Evolutionary conservation across 2,329 filamentous ascomycete genomes (phyloP).

Genomic region (Sporothrix curviconia): DNA sequence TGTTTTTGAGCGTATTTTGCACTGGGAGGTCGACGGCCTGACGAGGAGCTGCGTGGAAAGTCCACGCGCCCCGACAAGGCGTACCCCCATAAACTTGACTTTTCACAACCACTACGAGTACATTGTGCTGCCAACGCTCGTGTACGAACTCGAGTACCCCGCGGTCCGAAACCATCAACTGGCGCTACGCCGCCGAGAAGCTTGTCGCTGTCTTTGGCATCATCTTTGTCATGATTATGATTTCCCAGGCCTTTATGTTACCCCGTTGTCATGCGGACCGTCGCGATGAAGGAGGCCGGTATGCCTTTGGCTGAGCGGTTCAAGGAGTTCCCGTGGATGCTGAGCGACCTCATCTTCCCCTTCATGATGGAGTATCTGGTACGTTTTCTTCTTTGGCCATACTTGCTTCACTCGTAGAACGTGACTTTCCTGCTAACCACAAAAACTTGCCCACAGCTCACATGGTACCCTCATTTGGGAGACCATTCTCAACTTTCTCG

Average conservation of each 20-base stretch:
- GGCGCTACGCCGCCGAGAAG: constrained; percentile 71
- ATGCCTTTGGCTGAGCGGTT: constrained; percentile 56
- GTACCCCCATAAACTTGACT: constrained; percentile 66
- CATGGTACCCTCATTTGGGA: constrained; percentile 82
- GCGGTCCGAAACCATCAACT: constrained; percentile 59
- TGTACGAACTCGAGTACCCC: constrained; percentile 78
- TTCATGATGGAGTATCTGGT: constrained; percentile 71
- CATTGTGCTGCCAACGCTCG: constrained; percentile 66
- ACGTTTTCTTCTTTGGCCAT: constrained; percentile 14
- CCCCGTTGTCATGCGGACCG: constrained; percentile 61
- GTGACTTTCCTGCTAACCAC: background rate
- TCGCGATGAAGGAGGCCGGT: constrained; percentile 60
- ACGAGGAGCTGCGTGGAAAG: constrained; percentile 61
- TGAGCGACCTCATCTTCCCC: constrained; percentile 70
- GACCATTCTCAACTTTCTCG: constrained; percentile 65
- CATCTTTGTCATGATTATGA: constrained; percentile 71
- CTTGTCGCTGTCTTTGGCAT: constrained; percentile 62
- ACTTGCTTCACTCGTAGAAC: background rate
- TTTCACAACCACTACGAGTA: constrained; percentile 62
- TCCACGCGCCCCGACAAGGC: constrained; percentile 40
- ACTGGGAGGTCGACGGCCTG: constrained; percentile 59
- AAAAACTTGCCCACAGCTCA: constrained; percentile 37
- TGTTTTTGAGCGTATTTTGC: constrained; percentile 59
- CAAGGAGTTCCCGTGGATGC: constrained; percentile 63
- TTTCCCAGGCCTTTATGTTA: constrained; percentile 73